Base-by-base conservation (phyloP, 73 alveolate species). In the Durusdinium trenchii region DNA sequence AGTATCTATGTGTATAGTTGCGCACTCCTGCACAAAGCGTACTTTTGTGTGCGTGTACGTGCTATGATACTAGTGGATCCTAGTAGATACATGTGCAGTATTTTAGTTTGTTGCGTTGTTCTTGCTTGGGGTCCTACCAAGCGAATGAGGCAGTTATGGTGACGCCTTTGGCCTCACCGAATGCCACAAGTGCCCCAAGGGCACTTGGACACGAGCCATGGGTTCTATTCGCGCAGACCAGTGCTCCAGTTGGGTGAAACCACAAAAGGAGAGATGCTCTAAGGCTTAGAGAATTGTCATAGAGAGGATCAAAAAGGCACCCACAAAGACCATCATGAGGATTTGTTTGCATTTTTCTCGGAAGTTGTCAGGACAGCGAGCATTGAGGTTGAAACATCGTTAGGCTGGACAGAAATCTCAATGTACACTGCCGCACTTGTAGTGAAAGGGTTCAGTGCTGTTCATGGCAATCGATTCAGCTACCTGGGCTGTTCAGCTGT, bases 221-320 rank as follows among this genome's bases (percentile, higher is more conserved):
- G 96, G 96, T 73, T 90, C 96, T 45, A 62, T 90, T 86, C 96
- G 96, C 48, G n/a, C 71, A 16, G 96, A 90, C 54, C 96, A 90
- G 86, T 90, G 96, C 96, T 82, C 92, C 47, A 47, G 50, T 47
- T 82, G 92, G 92, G 92, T 82, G 73, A 82, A 82, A 47, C 92
- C 43, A 48, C 92, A 51, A 3, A 47, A 45, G 69, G 86, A 43
- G 61, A 16, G 79, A 64, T 64, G 46, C 79, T 1, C 79, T 18
- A 18, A 64, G 79, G 79, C 79, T 12, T 30, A 32, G 79, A 38
- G 36, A 12, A 32, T 30, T 64, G 36, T 18, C 10, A 32, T 64
- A 43, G 45, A 54, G 67, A 20, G 23, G 67, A 5, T 40, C 78
- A 23, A 23, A 23, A 4, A 23, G 78, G 16, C 38, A 54, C 64